These are phyloP conservation scores for Emiliania huxleyi DNA, from an alignment of 78 protist species.

Conservation along the genomic window DNA sequence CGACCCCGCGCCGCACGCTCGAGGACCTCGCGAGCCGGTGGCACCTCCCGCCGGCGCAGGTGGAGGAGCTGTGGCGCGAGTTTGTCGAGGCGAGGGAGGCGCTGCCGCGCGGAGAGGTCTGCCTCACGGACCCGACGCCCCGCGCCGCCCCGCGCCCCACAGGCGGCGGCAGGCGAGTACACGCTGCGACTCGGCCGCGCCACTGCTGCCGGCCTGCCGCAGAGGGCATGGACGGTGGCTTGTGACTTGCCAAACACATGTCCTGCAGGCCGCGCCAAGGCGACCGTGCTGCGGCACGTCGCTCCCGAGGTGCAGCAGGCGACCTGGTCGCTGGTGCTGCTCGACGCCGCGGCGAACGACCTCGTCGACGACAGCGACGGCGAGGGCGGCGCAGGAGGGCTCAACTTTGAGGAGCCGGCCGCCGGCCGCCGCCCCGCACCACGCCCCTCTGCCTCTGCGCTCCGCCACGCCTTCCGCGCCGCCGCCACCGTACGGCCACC, in stretches of 20 bases:
- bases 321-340: neutral
- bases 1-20: neutral
- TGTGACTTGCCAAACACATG: too few species aligned
- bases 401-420: constrained; percentile 19
- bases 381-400: neutral
- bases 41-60: neutral
- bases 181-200: neutral
- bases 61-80: neutral
- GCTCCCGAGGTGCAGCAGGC: neutral
- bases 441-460: too few species aligned
- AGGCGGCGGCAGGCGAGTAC: neutral
- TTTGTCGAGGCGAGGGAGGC: neutral
- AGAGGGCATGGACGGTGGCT: too few species aligned
- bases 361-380: neutral
- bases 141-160: too few species aligned
- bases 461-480: too few species aligned
- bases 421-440: too few species aligned
- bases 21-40: neutral
- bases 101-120: too few species aligned
- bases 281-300: neutral
- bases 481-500: too few species aligned
- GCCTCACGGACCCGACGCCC: too few species aligned
- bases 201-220: too few species aligned
- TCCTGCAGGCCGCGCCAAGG: neutral
- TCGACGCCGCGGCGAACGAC: neutral